Percentiles rank a stretch among this genome's conserved stretches.
phyloP scores from a whole-genome alignment of 306 rosid species.

The Cucurbita moschata region DNA sequence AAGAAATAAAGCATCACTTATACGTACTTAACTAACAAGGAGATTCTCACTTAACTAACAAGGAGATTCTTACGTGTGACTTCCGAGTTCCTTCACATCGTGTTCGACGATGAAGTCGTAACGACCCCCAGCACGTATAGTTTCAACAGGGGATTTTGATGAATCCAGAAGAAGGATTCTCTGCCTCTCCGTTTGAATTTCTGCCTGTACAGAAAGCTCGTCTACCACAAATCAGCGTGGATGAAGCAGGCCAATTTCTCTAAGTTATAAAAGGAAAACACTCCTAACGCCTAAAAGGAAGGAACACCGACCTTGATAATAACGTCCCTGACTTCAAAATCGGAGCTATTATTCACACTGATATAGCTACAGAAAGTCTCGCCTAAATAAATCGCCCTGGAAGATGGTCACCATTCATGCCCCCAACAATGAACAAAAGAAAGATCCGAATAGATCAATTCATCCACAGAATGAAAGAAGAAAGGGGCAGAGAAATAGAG shows the following conservation, averaged over 20 bases:
- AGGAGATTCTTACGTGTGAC: slow-evolving; percentile 58
- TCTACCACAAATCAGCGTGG: background rate
- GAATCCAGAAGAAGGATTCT: slow-evolving; percentile 82
- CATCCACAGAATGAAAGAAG: background rate
- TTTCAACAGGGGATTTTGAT: slow-evolving; percentile 77
- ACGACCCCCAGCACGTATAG: slow-evolving; percentile 84
- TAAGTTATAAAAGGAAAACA: background rate
- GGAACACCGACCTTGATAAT: slow-evolving; percentile 44
- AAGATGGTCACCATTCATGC: background rate
- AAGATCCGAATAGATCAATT: background rate
- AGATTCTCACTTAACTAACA: too few relatives aligned
- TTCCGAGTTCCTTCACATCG: slow-evolving; percentile 93
- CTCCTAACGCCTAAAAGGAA: background rate
- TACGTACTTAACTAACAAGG: background rate
- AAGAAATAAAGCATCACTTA: background rate
- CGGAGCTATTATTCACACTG: slow-evolving; percentile 88
- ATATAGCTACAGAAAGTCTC: slow-evolving; percentile 94
- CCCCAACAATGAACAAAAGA: background rate
- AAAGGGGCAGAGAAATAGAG: background rate
- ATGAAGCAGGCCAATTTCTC: background rate
- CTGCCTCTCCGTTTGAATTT: slow-evolving; percentile 95
- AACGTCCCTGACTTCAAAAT: slow-evolving; percentile 67
- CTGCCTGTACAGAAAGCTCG: slow-evolving; percentile 39
- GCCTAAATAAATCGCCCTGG: slow-evolving; percentile 90
- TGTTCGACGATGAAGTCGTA: slow-evolving; percentile 96